Conservation (phyloP, 1,284 basidiomycete genomes). For the Moesziomyces sp. region DNA sequence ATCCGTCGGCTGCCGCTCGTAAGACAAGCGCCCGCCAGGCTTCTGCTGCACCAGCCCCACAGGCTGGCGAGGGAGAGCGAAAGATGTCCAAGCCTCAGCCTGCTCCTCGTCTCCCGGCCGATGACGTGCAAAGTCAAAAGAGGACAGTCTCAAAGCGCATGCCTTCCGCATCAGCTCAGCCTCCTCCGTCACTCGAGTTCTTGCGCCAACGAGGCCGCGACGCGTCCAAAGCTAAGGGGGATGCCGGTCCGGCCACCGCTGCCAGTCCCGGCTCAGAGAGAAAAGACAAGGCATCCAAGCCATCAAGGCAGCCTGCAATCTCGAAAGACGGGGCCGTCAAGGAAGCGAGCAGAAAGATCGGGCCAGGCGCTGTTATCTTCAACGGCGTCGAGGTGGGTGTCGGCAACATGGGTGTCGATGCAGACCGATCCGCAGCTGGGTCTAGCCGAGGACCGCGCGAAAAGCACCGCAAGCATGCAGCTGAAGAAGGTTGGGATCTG, state of each 20-base stretch:
- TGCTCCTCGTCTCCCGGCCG: background rate
- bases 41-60: background rate
- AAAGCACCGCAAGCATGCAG: slow-evolving; percentile 17
- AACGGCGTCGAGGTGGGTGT: slow-evolving; percentile 48
- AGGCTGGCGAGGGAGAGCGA: background rate
- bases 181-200: slow-evolving; percentile 43
- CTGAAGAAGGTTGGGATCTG: slow-evolving; percentile 37
- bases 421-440: background rate
- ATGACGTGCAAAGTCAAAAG: slow-evolving; percentile 18
- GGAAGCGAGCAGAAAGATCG: slow-evolving; percentile 5
- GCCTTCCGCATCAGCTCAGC: slow-evolving; percentile 1
- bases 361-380: slow-evolving; percentile 46
- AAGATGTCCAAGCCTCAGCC: background rate
- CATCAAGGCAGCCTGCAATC: background rate
- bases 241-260: background rate
- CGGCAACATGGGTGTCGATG: slow-evolving; percentile 8
- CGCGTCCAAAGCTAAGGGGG: slow-evolving; percentile 7
- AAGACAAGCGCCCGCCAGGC: background rate
- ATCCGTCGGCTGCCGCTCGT: slow-evolving; percentile 9
- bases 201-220: slow-evolving; percentile 39
- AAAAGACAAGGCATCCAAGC: background rate
- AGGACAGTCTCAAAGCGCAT: background rate
- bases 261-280: background rate
- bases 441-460: slow-evolving; percentile 5
- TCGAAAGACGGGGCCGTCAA: background rate